phyloP scores from a whole-genome alignment of 1,284 basidiomycete genomes.

The Pterulicium gracile region DNA sequence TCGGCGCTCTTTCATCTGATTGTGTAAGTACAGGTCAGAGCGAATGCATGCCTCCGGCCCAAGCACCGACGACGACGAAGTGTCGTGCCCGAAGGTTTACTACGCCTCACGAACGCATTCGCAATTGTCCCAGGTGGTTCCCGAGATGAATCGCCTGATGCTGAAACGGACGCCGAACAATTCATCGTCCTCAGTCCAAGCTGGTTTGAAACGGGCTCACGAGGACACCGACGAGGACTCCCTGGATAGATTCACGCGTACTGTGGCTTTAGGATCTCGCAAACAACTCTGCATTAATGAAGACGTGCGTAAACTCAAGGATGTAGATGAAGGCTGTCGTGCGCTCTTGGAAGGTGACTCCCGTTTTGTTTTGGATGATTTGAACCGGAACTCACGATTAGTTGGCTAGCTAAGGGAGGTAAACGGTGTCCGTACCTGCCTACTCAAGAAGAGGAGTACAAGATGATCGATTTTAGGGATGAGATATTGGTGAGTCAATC shows the following conservation, averaged over 20 bases:
- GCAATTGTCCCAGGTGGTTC: conserved; percentile 85
- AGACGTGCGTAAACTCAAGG: conserved; percentile 54
- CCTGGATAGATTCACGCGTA: conserved; percentile 30
- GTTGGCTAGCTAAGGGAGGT: conserved; percentile 41
- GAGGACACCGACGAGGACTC: conserved; percentile 16
- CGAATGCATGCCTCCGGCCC: not conserved
- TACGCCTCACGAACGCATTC: conserved; percentile 95
- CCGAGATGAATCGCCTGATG: conserved; percentile 72
- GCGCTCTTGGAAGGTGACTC: conserved; percentile 71
- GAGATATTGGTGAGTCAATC: conserved; percentile 61
- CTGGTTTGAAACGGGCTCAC: conserved; percentile 22
- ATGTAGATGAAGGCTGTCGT: conserved; percentile 88
- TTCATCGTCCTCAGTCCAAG: conserved; percentile 4
- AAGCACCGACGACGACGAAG: conserved; percentile 29
- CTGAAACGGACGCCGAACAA: conserved; percentile 21
- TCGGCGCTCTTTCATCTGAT: conserved; percentile 3
- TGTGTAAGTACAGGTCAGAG: conserved; percentile 7
- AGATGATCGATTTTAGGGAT: conserved; percentile 82
- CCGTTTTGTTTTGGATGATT: not conserved
- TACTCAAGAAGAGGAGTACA: conserved; percentile 56
- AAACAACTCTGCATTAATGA: conserved; percentile 93
- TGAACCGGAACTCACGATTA: conserved; percentile 4
- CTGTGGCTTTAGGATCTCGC: conserved; percentile 82
- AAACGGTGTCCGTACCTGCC: conserved; percentile 78
- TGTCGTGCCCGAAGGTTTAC: conserved; percentile 74